phyloP scores from a whole-genome alignment of 768 basidiomycete species.

The Termitomyces heimii region DNA sequence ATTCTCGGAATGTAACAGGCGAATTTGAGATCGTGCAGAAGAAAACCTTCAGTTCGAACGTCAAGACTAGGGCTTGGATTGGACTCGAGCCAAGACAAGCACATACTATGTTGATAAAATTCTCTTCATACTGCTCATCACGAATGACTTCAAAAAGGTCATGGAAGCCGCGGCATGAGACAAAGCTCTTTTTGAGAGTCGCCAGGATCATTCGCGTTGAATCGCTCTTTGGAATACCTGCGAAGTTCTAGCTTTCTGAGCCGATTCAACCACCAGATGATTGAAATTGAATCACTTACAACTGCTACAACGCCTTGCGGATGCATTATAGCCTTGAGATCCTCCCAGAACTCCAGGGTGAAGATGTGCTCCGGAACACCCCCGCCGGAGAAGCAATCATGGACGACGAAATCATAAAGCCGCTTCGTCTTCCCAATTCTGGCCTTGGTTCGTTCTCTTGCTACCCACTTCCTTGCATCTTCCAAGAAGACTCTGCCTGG shows the following conservation, averaged over 20 bases:
- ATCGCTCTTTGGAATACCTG: constrained; percentile 58
- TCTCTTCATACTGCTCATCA: constrained; percentile 40
- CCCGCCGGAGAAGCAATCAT: constrained; percentile 94
- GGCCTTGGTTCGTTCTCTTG: constrained; percentile 27
- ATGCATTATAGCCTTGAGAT: constrained; percentile 56
- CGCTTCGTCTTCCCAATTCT: constrained; percentile 22
- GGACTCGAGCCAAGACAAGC: background rate
- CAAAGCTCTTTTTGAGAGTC: constrained; percentile 70
- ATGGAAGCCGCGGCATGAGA: constrained; percentile 77
- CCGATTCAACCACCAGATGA: background rate
- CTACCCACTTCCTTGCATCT: constrained; percentile 75
- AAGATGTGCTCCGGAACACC: constrained; percentile 84
- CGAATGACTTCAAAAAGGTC: constrained; percentile 47
- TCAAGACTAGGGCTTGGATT: background rate
- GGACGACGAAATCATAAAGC: constrained; percentile 69
- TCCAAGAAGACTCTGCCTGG: constrained; percentile 59
- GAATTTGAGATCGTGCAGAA: constrained; percentile 63
- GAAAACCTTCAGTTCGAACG: constrained; percentile 50
- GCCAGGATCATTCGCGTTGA: constrained; percentile 60
- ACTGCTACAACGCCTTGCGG: constrained; percentile 76
- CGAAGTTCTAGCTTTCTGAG: constrained; percentile 62
- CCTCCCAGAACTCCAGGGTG: constrained; percentile 78
- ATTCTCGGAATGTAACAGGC: constrained; percentile 54
- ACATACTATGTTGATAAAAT: constrained; percentile 73
- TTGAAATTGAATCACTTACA: constrained; percentile 36